These are phyloP conservation scores for Glutinoglossum americanum DNA, from an alignment of 495 filamentous ascomycete species.

Conservation along the genomic window DNA sequence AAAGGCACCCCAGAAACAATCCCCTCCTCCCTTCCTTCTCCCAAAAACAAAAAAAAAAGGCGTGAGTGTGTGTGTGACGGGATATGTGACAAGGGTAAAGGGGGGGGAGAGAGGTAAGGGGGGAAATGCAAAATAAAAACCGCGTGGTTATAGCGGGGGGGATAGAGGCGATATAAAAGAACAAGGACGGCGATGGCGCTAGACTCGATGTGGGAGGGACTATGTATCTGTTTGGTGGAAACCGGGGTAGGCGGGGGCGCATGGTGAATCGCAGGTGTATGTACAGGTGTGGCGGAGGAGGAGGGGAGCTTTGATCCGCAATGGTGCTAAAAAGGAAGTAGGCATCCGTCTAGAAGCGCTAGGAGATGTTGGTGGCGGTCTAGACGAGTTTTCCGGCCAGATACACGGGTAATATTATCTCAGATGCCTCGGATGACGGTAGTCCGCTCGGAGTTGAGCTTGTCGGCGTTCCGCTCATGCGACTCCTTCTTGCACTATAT, in stretches of 20 bases:
- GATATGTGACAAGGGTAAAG: neutral
- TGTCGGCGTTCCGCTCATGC: conserved; percentile 76
- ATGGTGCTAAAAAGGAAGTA: neutral
- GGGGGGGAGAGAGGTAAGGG: neutral
- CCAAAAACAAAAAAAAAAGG: too few species aligned
- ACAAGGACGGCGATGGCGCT: too few species aligned
- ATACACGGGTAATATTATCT: neutral
- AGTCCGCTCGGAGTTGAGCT: conserved; percentile 78
- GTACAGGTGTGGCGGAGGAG: too few species aligned
- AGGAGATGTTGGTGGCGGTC: too few species aligned
- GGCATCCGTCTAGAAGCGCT: neutral
- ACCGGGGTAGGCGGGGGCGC: too few species aligned
- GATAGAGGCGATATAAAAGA: too few species aligned
- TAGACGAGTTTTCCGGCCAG: too few species aligned
- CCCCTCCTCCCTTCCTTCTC: neutral
- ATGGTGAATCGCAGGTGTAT: too few species aligned
- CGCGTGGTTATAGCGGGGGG: too few species aligned
- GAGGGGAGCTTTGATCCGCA: too few species aligned
- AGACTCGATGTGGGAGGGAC: too few species aligned
- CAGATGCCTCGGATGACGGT: conserved; percentile 41
- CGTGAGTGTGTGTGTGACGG: neutral
- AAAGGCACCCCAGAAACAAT: neutral
- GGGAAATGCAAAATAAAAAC: neutral
- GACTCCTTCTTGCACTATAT: conserved; percentile 75
- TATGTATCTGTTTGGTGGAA: too few species aligned